Percentiles rank a stretch among this genome's conserved stretches.
Evolutionary conservation across 73 alveolate species (phyloP).

Genomic region (Halteria grandinella): DNA sequence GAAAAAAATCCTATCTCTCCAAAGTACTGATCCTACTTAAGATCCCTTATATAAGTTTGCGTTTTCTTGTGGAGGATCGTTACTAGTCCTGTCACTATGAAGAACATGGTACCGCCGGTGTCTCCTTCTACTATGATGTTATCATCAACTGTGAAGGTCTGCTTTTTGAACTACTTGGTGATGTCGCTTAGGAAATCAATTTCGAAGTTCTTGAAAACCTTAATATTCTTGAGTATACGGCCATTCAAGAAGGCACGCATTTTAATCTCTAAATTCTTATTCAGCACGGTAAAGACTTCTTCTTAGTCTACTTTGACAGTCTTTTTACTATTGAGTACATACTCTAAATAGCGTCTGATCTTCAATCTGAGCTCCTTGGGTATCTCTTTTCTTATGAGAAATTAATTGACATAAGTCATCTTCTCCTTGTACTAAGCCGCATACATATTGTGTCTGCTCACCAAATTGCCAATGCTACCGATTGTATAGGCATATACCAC

Average conservation of each 20-base stretch:
- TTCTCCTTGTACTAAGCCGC: conserved; percentile 62
- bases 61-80: conserved; percentile 49
- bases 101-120: conserved; percentile 57
- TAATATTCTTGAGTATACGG: conserved; percentile 57
- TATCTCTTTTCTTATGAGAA: conserved; percentile 63
- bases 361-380: conserved; percentile 60
- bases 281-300: conserved; percentile 64
- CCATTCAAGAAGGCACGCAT: conserved; percentile 64
- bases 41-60: conserved; percentile 23
- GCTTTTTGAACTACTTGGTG: conserved; percentile 17
- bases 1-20: conserved; percentile 83
- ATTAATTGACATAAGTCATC: conserved; percentile 64
- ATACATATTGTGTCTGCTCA: conserved; percentile 45
- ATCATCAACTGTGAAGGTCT: conserved; percentile 62
- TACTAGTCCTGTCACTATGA: conserved; percentile 74
- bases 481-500: conserved; percentile 80
- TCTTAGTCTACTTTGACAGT: conserved; percentile 70
- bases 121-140: conserved; percentile 64
- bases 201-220: conserved; percentile 63
- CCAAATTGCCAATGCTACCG: conserved; percentile 75
- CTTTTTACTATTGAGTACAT: conserved; percentile 67
- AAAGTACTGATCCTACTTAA: conserved; percentile 63
- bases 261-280: conserved; percentile 61
- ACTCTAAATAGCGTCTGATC: conserved; percentile 75
- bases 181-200: conserved; percentile 55